A percentile compares a stretch with the other conserved stretches of the same genome.
phyloP scores from a whole-genome alignment of 2,329 filamentous ascomycete species.

The Fusarium protoensiforme region DNA sequence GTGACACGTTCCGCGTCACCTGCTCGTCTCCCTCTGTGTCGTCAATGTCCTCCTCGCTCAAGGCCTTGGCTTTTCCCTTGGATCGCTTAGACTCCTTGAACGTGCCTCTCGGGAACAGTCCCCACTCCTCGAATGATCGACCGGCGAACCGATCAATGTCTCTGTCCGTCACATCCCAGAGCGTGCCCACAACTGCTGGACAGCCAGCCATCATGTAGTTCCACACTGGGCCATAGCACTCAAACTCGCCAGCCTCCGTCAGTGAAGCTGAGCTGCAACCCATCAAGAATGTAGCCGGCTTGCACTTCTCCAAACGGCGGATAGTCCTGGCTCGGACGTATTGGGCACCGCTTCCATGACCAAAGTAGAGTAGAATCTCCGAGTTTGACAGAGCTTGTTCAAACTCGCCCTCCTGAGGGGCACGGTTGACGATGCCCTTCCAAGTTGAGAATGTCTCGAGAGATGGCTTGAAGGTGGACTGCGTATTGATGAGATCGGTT shows the following conservation, averaged over 20 bases:
- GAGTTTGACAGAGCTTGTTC: constrained; percentile 71
- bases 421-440: constrained; percentile 74
- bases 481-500: constrained; percentile 83
- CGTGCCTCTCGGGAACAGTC: constrained; percentile 68
- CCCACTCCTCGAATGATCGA: constrained; percentile 86
- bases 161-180: constrained; percentile 98
- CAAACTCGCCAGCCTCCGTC: constrained; percentile 83
- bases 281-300: constrained; percentile 87
- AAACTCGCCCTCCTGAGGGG: constrained; percentile 83
- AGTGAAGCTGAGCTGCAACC: constrained; percentile 90
- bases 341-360: constrained; percentile 93
- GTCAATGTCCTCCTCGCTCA: constrained; percentile 39
- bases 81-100: constrained; percentile 51
- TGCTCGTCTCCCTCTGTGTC: constrained; percentile 38
- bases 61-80: constrained; percentile 41
- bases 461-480: constrained; percentile 74
- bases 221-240: constrained; percentile 89
- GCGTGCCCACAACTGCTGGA: constrained; percentile 87
- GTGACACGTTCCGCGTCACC: constrained; percentile 57
- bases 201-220: constrained; percentile 91
- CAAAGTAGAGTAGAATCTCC: constrained; percentile 90
- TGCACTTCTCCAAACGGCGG: constrained; percentile 79
- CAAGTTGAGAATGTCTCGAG: constrained; percentile 77
- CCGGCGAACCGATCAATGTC: constrained; percentile 95
- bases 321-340: constrained; percentile 90